Evolutionary conservation across 23 red algal genomes (phyloP), one percentile per base, ranked within the genome.

Genomic region (Cyanidioschyzon merolae): DNA sequence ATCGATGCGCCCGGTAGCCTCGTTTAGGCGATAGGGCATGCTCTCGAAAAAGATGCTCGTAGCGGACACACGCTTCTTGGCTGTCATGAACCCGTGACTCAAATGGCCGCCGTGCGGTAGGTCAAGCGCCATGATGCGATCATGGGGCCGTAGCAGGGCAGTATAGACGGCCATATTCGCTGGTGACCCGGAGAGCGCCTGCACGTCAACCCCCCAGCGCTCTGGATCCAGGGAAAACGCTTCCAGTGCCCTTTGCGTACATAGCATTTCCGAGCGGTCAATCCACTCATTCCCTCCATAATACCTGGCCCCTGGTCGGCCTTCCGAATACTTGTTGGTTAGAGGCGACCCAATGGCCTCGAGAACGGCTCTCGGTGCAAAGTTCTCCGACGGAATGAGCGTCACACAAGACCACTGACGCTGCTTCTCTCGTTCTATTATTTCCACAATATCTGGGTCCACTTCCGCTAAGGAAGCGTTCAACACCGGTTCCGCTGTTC

Each of bases 361-460:
- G 76, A 98, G 50, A 1, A 98, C 94, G 0, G 94, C 94, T 63
- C 85, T 77, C n/a, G 94, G 89, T 21, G 88, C 88, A 67, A 98
- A 98, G 85, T 98, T 98, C 80, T 98, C 94, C 38, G 94, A 98
- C 0, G 94, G 94, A 82, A 98, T 98, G n/a, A 98, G 81, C 84
- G 90, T 85, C 79, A 98, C 87, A 37, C 88, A 83, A 30, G 79
- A 75, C 74, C 79, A 84, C 76, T 98, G 94, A 31, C 94, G 76
- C 30, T 84, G 68, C 84, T 98, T 98, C 75, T 98, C 94, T 21
- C 74, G 74, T 77, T 98, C 87, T 54, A 98, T 98, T 39, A 98
- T 86, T 45, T 89, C 80, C 39, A 79, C 88, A 54, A 98, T 80
- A 38, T 91, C 88, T 0, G 88, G 82, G 84, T 98, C 94, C 32